These are phyloP conservation scores for Sonneratia alba DNA, from an alignment of 345 rosid species.

Conservation along the genomic window DNA sequence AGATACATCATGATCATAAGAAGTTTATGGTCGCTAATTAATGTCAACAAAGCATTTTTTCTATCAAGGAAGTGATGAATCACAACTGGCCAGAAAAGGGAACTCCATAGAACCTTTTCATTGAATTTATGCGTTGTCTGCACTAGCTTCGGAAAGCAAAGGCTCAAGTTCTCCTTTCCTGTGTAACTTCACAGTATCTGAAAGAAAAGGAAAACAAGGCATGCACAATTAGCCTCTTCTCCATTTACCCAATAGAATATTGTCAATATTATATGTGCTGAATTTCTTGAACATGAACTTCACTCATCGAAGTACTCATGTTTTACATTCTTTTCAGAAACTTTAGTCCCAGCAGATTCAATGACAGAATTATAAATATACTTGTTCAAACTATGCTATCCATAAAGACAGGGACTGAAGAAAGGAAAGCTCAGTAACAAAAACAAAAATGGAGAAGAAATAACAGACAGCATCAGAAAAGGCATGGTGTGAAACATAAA, in stretches of 20 bases:
- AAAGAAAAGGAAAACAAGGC: conserved; percentile 14
- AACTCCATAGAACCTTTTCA: neutral
- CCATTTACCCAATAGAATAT: neutral
- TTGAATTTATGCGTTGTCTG: conserved; percentile 10
- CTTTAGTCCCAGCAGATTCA: neutral
- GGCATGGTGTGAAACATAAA: neutral
- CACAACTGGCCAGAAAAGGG: neutral
- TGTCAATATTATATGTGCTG: neutral
- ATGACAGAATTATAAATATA: neutral
- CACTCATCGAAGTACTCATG: neutral
- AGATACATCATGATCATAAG: neutral
- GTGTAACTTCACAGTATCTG: conserved; percentile 75
- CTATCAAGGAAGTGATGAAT: neutral
- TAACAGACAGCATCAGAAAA: neutral
- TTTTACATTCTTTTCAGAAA: neutral
- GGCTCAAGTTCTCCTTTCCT: conserved; percentile 60
- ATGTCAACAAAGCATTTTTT: neutral
- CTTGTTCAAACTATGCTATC: neutral
- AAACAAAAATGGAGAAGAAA: neutral
- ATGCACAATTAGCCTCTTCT: neutral
- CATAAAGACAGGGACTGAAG: neutral
- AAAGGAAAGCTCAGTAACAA: neutral
- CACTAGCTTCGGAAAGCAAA: conserved; percentile 55
- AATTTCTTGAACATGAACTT: conserved; percentile 1
- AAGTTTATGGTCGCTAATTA: neutral